phyloP scores from a whole-genome alignment of 2,329 filamentous ascomycete species.

The Xylariaceae sp. region DNA sequence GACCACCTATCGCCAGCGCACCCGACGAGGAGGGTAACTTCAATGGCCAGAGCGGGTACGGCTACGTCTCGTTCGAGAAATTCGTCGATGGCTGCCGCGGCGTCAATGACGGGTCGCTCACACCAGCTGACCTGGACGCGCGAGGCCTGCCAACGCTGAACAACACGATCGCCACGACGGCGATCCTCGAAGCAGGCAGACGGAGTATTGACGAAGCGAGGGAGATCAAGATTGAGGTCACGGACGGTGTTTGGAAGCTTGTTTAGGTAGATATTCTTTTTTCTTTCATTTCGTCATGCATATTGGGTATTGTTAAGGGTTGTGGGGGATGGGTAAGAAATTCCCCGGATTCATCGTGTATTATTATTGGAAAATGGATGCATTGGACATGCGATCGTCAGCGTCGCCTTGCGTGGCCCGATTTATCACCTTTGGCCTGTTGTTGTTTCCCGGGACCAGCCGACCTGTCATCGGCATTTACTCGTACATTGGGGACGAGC shows the following conservation, averaged over 20 bases:
- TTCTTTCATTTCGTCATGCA: neutral
- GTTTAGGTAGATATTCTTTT: constrained; percentile 30
- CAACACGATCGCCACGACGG: constrained; percentile 88
- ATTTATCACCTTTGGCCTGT: neutral
- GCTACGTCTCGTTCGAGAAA: constrained; percentile 92
- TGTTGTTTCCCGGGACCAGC: neutral
- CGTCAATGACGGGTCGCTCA: constrained; percentile 68
- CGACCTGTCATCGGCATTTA: neutral
- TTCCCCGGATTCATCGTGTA: too few relatives aligned
- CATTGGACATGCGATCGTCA: neutral
- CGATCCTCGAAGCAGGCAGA: constrained; percentile 82
- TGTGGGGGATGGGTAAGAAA: neutral
- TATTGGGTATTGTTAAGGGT: neutral
- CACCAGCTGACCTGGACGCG: constrained; percentile 69
- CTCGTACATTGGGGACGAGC: neutral
- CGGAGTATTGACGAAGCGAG: constrained; percentile 78
- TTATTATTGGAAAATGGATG: too few relatives aligned
- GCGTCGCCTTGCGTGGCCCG: neutral
- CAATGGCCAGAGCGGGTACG: constrained; percentile 83
- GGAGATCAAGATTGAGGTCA: constrained; percentile 66
- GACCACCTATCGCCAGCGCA: constrained; percentile 38
- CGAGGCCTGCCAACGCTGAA: constrained; percentile 77
- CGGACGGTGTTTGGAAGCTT: constrained; percentile 64
- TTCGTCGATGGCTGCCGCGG: constrained; percentile 82
- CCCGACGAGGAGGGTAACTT: constrained; percentile 96